Conservation (phyloP, 306 rosid species). For the Quercus robur region DNA sequence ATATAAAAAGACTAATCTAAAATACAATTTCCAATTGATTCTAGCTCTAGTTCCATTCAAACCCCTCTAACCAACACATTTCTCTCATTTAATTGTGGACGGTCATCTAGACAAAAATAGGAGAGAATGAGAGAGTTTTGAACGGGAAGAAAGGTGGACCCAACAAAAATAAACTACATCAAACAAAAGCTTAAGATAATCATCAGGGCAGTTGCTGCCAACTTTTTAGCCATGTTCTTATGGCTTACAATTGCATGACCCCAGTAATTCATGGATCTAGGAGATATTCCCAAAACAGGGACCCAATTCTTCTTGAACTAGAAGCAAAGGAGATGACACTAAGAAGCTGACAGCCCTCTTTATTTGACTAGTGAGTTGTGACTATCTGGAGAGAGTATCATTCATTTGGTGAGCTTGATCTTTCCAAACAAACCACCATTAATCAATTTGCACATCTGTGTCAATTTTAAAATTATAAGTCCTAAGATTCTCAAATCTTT, state of each 20-base stretch:
- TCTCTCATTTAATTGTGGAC: no score
- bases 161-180: no score
- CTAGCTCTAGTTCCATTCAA: no score
- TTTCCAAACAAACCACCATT: background rate
- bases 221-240: background rate
- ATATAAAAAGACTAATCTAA: no score
- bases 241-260: background rate
- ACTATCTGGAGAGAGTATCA: background rate
- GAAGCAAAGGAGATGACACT: background rate
- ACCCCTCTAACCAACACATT: no score
- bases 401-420: background rate
- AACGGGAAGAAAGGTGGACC: no score
- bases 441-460: background rate
- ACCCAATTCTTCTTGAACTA: slow-evolving; percentile 19
- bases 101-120: no score
- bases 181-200: no score
- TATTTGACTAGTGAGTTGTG: background rate
- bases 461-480: background rate
- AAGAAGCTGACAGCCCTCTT: background rate
- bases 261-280: background rate
- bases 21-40: no score
- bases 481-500: background rate
- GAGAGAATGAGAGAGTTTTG: no score
- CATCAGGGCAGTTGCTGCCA: background rate
- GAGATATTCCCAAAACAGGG: slow-evolving; percentile 4